phyloP scores from a whole-genome alignment of 805 yeast species.

The Danielozyma ontarioensis region DNA sequence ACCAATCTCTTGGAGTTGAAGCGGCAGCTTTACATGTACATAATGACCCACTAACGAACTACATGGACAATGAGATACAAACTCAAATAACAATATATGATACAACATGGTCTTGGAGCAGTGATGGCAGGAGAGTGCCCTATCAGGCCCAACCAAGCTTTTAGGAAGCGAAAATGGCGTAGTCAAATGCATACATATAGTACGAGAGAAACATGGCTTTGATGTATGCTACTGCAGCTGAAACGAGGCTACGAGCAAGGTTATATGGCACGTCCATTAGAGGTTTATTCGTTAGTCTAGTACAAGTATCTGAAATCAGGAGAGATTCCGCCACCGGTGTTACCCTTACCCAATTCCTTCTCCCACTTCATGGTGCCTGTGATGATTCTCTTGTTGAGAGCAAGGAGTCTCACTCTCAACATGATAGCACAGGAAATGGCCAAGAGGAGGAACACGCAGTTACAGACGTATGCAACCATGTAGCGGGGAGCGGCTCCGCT shows the following conservation, averaged over 20 bases:
- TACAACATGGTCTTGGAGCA: no score
- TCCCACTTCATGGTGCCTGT: constrained; percentile 48
- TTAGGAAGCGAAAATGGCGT: no score
- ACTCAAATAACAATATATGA: no score
- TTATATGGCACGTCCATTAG: no score
- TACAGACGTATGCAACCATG: constrained; percentile 42
- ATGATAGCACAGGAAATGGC: constrained; percentile 36
- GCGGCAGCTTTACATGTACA: constrained; percentile 3
- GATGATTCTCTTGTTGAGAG: constrained; percentile 38
- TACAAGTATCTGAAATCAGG: constrained; percentile 41
- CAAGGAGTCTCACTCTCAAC: constrained; percentile 32
- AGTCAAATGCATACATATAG: no score
- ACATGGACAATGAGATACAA: no score
- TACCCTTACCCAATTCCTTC: constrained; percentile 42
- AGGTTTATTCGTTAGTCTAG: no score
- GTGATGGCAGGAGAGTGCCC: no score
- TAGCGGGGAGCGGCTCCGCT: constrained; percentile 41
- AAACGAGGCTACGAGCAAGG: no score
- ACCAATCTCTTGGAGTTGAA: constrained; percentile 6
- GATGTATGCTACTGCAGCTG: no score
- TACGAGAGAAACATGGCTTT: no score
- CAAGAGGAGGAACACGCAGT: constrained; percentile 41
- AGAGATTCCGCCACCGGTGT: constrained; percentile 36
- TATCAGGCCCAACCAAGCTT: no score
- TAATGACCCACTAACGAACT: constrained; percentile 3